Evolutionary conservation across 345 rosid species (phyloP).

Genomic region (Brassica nigra): DNA sequence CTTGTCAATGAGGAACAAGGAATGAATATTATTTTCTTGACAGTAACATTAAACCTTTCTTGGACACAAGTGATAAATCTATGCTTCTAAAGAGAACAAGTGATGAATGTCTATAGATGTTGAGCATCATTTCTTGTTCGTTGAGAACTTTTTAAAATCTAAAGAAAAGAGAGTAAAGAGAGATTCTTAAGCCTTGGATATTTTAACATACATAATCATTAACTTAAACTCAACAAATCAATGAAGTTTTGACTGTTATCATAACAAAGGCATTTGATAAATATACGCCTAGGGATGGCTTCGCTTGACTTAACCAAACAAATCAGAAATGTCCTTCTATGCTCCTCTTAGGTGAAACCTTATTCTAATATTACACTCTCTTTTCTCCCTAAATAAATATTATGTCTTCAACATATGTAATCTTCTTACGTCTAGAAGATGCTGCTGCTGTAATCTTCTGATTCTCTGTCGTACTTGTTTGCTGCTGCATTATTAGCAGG

Average conservation of each 20-base stretch:
- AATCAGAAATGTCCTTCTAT: constrained; percentile 30
- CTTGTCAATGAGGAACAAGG: no score
- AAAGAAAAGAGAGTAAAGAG: neutral
- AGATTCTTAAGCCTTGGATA: neutral
- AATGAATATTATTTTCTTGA: neutral
- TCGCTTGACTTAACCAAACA: constrained; percentile 27
- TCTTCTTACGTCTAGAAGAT: constrained; percentile 24
- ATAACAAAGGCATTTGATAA: constrained; percentile 37
- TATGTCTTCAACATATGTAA: constrained; percentile 26
- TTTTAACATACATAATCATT: constrained; percentile 1
- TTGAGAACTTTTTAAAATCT: neutral
- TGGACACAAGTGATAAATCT: constrained; percentile 40
- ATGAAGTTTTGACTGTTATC: constrained; percentile 11
- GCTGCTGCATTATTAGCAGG: constrained; percentile 46
- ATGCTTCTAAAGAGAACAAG: neutral
- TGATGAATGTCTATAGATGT: no score
- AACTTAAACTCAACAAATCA: constrained; percentile 14
- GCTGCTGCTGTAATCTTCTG: constrained; percentile 83
- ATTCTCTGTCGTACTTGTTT: constrained; percentile 40
- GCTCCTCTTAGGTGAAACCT: constrained; percentile 26
- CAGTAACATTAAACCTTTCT: constrained; percentile 11
- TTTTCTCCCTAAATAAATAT: constrained; percentile 17
- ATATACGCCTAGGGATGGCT: constrained; percentile 28
- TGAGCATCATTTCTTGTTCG: neutral
- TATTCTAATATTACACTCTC: constrained; percentile 31